These are phyloP conservation scores for Novymonas esmeraldas DNA, from an alignment of 208 protist species.

Conservation along the genomic window DNA sequence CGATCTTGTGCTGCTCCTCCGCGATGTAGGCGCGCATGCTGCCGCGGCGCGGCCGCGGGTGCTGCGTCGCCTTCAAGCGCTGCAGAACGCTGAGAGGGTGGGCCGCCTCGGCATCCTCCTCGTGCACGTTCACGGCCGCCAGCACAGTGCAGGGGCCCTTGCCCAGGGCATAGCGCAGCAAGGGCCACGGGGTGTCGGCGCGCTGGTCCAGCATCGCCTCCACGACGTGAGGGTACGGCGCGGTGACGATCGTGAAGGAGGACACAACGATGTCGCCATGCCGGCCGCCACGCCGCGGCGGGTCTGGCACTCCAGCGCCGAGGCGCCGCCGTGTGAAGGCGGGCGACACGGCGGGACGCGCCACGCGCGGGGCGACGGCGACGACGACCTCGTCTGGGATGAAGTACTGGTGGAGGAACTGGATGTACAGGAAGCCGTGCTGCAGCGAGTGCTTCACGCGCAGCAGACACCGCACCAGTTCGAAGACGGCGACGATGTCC, in stretches of 20 bases:
- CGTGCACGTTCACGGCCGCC: slow-evolving; percentile 29
- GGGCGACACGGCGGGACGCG: neutral
- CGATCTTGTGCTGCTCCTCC: slow-evolving; percentile 28
- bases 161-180: slow-evolving; percentile 46
- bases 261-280: slow-evolving; percentile 43
- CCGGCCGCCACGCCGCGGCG: neutral
- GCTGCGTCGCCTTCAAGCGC: slow-evolving; percentile 33
- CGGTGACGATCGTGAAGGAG: slow-evolving; percentile 41
- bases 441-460: neutral
- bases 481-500: slow-evolving; percentile 27
- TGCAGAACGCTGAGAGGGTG: slow-evolving; percentile 42
- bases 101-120: slow-evolving; percentile 47
- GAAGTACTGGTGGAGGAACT: slow-evolving; percentile 39
- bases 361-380: neutral
- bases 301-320: neutral
- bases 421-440: slow-evolving; percentile 33
- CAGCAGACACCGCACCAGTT: neutral
- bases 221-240: slow-evolving; percentile 19
- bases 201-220: slow-evolving; percentile 45
- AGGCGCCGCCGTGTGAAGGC: neutral
- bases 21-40: slow-evolving; percentile 36
- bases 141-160: slow-evolving; percentile 47
- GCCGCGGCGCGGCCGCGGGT: slow-evolving; percentile 32
- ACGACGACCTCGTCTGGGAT: slow-evolving; percentile 3
- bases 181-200: slow-evolving; percentile 40